Evolutionary conservation across 1,284 basidiomycete species (phyloP), one percentile per base, ranked within the genome.

Genomic region (Apiotrichum brassicae): DNA sequence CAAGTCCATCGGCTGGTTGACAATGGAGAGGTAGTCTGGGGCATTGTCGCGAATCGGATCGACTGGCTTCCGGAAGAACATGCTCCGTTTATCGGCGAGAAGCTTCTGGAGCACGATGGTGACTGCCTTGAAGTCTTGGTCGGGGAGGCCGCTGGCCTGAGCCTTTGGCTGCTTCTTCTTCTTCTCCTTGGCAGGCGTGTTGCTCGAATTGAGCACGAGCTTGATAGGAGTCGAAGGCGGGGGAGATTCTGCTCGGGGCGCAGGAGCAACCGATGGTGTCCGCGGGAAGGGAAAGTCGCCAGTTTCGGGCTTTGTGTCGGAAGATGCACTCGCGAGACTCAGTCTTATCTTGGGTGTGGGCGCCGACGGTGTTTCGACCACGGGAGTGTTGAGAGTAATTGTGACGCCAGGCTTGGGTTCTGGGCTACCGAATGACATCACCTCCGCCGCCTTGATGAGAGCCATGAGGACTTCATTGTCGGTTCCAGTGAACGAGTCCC

Each of bases 1-100:
- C 13, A 98, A 77, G 68, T 99, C 94, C 89, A 99, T 97, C 0
- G 95, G 94, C 14, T 85, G 78, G 68, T 87, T 87, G 73, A 99
- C 87, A 51, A 94, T 75, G 46, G 87, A 82, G 62, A 91, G 90
- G 71, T 97, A 97, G 58, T 86, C 84, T 16, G 87, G 86, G 16
- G 87, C 87, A 62, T 81, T 78, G 63, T 93, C 87, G 58, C 88
- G 79, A 20, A 92, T 80, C 20, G 89, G 87, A 71, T 93, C 94
- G 22, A 97, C 93, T 25, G 94, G 90, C 51, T 87, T 82, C 43
- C 85, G 75, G 74, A 97, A 97, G 51, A 56, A 54, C 0, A 43
- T 19, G 32, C 62, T 66, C 33, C 56, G 54, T 51, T 56, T 60
- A 51, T 66, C 59, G n/a, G 55, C 56, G 1, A 58, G 46, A 43